These are phyloP conservation scores for Microdochium bolleyi DNA, from an alignment of 2,329 filamentous ascomycete species.

Conservation along the genomic window DNA sequence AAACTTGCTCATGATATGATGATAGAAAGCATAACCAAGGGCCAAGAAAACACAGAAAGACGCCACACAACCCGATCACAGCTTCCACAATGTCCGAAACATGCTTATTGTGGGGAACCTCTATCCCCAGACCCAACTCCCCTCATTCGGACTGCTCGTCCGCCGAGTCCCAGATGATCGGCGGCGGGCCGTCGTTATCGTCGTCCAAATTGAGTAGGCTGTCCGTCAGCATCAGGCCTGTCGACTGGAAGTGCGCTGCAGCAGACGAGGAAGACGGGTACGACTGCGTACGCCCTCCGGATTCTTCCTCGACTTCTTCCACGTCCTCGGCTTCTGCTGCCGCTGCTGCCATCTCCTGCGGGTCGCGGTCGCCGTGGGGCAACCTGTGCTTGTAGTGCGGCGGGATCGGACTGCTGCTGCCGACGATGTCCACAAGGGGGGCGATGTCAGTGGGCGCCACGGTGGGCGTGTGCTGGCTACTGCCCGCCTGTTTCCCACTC, in stretches of 20 bases:
- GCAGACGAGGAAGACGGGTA: conserved; percentile 9
- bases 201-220: conserved; percentile 29
- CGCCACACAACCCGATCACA: neutral
- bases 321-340: neutral
- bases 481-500: conserved; percentile 2
- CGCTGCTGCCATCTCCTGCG: neutral
- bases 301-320: neutral
- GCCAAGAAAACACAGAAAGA: neutral
- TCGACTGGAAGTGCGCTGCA: conserved; percentile 9
- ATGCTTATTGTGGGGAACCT: too few species aligned
- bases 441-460: neutral
- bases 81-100: neutral
- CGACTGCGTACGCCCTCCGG: neutral
- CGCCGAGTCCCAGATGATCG: conserved; percentile 33
- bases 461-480: conserved; percentile 5
- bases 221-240: conserved; percentile 41
- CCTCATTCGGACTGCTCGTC: conserved; percentile 23
- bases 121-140: too few species aligned
- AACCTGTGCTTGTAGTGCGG: neutral
- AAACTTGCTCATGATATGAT: too few species aligned
- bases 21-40: too few species aligned
- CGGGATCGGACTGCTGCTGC: neutral
- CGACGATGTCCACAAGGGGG: neutral
- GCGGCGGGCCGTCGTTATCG: conserved; percentile 25
- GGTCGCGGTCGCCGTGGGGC: neutral